Evolutionary conservation across 345 rosid species (phyloP).

Genomic region (Mallotus nudiflorus): DNA sequence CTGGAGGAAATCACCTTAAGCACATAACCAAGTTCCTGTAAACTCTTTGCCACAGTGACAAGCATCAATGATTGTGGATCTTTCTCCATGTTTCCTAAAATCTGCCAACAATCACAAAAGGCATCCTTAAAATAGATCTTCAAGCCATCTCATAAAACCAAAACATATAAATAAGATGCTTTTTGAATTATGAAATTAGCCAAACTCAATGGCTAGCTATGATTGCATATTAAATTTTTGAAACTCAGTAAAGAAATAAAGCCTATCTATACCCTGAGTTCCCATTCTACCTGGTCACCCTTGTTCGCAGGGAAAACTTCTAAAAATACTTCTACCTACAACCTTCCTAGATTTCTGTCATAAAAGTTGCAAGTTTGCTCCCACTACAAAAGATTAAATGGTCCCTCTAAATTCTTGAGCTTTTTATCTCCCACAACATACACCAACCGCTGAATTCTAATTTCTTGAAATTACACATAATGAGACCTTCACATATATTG

Average conservation of each 20-base stretch:
- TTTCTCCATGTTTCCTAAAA: conserved; percentile 72
- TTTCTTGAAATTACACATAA: not conserved
- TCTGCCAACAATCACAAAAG: conserved; percentile 42
- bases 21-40: conserved; percentile 74
- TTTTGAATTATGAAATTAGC: not conserved
- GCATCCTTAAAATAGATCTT: not conserved
- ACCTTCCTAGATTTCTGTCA: not conserved
- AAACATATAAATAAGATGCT: not conserved
- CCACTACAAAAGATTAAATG: not conserved
- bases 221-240: too few species aligned
- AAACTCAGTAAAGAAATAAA: too few species aligned
- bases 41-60: conserved; percentile 72
- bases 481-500: not conserved
- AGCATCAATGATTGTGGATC: conserved; percentile 74
- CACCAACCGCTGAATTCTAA: not conserved
- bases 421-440: not conserved
- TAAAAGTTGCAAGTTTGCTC: not conserved
- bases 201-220: too few species aligned
- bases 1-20: conserved; percentile 53
- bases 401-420: not conserved
- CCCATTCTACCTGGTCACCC: not conserved
- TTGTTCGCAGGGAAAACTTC: not conserved
- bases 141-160: not conserved
- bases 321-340: not conserved
- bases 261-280: not conserved